A percentile compares a stretch with the other conserved stretches of the same genome.
Evolutionary conservation across 2,329 filamentous ascomycete species (phyloP).

Genomic region (Penicillium thymicola): DNA sequence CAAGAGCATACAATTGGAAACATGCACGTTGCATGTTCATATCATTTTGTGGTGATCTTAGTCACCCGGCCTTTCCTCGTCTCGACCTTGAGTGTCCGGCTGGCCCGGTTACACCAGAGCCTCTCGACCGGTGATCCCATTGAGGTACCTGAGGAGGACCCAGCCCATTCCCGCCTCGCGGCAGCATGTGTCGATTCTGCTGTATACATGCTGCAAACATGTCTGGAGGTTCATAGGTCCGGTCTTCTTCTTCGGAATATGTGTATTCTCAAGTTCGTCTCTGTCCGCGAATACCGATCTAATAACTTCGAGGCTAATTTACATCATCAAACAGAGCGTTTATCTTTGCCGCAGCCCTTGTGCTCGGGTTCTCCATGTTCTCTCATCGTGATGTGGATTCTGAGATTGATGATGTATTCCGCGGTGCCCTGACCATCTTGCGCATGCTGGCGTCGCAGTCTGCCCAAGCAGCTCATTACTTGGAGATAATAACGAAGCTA

Average conservation of each 20-base stretch:
- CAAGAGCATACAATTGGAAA: slow-evolving; percentile 47
- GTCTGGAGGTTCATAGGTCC: slow-evolving; percentile 47
- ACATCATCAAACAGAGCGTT: slow-evolving; percentile 41
- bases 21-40: slow-evolving; percentile 56
- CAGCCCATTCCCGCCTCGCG: slow-evolving; percentile 42
- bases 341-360: slow-evolving; percentile 56
- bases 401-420: slow-evolving; percentile 44
- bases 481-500: slow-evolving; percentile 52
- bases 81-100: slow-evolving; percentile 44
- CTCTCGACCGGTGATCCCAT: slow-evolving; percentile 19
- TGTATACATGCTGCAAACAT: slow-evolving; percentile 55
- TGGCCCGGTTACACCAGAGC: slow-evolving; percentile 25
- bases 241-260: slow-evolving; percentile 52
- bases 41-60: slow-evolving; percentile 59
- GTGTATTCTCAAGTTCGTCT: slow-evolving; percentile 57
- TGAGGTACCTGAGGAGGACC: slow-evolving; percentile 25
- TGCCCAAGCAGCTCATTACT: slow-evolving; percentile 57
- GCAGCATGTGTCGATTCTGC: slow-evolving; percentile 56
- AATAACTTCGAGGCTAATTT: background rate
- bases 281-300: background rate
- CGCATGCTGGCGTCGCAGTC: slow-evolving; percentile 48
- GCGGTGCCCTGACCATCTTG: slow-evolving; percentile 51
- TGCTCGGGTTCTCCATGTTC: slow-evolving; percentile 57
- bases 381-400: slow-evolving; percentile 47
- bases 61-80: slow-evolving; percentile 57